These are phyloP conservation scores for Cladosporium colombiae DNA, from an alignment of 2,329 filamentous ascomycete species.

Conservation along the genomic window DNA sequence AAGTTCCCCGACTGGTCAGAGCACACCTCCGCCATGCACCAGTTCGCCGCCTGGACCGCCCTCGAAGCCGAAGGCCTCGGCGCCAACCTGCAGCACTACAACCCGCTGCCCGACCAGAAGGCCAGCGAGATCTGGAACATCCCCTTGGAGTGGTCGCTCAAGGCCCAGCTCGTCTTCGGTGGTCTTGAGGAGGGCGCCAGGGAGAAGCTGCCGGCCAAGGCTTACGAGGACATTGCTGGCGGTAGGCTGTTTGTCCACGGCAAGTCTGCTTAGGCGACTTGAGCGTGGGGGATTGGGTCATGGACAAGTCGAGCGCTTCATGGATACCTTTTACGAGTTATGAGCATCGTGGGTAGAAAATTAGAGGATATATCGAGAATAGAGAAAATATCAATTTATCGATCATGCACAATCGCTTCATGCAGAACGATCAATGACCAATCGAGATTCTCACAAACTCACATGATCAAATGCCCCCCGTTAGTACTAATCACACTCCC, in stretches of 20 bases:
- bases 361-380: neutral
- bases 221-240: slow-evolving; percentile 32
- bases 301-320: neutral
- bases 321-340: neutral
- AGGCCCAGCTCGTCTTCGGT: slow-evolving; percentile 79
- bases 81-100: slow-evolving; percentile 36
- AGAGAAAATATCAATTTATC: neutral
- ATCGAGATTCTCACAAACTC: neutral
- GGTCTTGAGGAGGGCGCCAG: slow-evolving; percentile 48
- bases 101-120: slow-evolving; percentile 67
- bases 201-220: slow-evolving; percentile 31
- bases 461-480: slow-evolving; percentile 32
- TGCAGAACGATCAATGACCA: too few relatives aligned
- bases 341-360: neutral
- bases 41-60: slow-evolving; percentile 33
- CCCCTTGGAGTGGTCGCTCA: slow-evolving; percentile 71
- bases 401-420: neutral
- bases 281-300: neutral
- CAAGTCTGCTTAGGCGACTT: neutral
- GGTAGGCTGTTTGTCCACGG: slow-evolving; percentile 35
- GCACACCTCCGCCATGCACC: slow-evolving; percentile 64
- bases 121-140: slow-evolving; percentile 70
- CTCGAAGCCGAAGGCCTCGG: slow-evolving; percentile 35
- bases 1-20: slow-evolving; percentile 75
- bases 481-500: slow-evolving; percentile 46